phyloP scores from a whole-genome alignment of 306 rosid species.

The Vicia sativa region DNA sequence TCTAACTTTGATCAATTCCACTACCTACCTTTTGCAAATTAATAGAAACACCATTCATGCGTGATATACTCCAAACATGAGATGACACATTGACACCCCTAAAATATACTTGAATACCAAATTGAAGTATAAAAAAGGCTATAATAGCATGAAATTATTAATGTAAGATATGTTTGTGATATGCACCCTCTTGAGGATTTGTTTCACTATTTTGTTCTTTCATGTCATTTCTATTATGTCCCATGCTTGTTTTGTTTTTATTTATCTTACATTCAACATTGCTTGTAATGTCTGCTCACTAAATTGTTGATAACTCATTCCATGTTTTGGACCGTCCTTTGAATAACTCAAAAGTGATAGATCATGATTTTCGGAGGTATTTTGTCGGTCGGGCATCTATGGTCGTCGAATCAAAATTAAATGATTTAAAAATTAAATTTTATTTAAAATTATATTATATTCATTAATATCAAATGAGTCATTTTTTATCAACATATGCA shows the following conservation, averaged over 20 bases:
- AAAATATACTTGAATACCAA: slow-evolving; percentile 23
- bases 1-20: slow-evolving; percentile 7
- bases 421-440: too few relatives aligned
- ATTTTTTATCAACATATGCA: too few relatives aligned
- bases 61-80: slow-evolving; percentile 28
- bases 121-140: slow-evolving; percentile 29
- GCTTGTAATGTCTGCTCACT: slow-evolving; percentile 5
- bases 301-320: not conserved
- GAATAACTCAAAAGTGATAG: not conserved
- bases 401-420: too few relatives aligned
- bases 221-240: slow-evolving; percentile 39
- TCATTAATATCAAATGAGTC: too few relatives aligned
- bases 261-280: slow-evolving; percentile 30
- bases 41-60: not conserved
- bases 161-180: slow-evolving; percentile 42
- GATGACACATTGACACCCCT: slow-evolving; percentile 35
- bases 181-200: slow-evolving; percentile 52
- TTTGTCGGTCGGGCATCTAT: too few relatives aligned
- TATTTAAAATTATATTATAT: too few relatives aligned
- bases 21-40: not conserved
- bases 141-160: slow-evolving; percentile 34
- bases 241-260: slow-evolving; percentile 28
- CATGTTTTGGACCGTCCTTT: not conserved
- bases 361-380: too few relatives aligned
- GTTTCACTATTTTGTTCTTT: slow-evolving; percentile 36